A percentile compares a stretch with the other conserved stretches of the same genome.
phyloP scores from a whole-genome alignment of 441 rosid species.

The Adansonia gregorii region DNA sequence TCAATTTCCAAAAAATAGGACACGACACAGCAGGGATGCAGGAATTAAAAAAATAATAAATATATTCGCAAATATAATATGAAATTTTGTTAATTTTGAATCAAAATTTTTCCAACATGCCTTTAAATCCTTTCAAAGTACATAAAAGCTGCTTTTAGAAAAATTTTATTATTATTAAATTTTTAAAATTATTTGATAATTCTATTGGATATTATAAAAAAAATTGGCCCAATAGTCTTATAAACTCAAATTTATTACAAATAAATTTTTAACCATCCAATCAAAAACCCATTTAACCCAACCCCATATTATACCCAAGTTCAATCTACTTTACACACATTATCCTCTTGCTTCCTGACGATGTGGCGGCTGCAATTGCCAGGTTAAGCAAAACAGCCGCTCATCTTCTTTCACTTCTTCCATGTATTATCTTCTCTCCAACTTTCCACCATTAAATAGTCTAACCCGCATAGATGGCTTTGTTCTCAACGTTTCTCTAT shows the following conservation, averaged over 20 bases:
- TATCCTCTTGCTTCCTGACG: slow-evolving; percentile 3
- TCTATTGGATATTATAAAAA: neutral
- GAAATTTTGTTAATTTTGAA: neutral
- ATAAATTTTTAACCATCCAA: slow-evolving; percentile 1
- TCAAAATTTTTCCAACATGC: neutral
- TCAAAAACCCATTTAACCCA: neutral
- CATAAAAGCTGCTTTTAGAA: neutral
- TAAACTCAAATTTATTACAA: slow-evolving; percentile 6
- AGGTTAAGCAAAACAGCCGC: neutral
- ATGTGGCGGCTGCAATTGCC: neutral
- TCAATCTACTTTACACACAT: neutral
- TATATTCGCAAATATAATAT: neutral
- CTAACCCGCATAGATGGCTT: neutral
- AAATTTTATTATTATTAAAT: neutral
- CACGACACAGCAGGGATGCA: neutral
- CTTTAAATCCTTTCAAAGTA: neutral
- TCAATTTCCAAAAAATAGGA: neutral
- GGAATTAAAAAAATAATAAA: neutral
- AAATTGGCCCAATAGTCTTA: neutral
- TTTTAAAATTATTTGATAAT: neutral
- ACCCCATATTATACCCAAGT: slow-evolving; percentile 6
- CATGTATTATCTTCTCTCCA: neutral
- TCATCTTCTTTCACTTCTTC: neutral
- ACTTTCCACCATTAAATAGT: neutral
- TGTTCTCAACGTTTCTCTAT: neutral